Base-by-base conservation (phyloP, 2,329 filamentous ascomycete species). In the Ophiognomonia clavigignenti-juglandacearum region DNA sequence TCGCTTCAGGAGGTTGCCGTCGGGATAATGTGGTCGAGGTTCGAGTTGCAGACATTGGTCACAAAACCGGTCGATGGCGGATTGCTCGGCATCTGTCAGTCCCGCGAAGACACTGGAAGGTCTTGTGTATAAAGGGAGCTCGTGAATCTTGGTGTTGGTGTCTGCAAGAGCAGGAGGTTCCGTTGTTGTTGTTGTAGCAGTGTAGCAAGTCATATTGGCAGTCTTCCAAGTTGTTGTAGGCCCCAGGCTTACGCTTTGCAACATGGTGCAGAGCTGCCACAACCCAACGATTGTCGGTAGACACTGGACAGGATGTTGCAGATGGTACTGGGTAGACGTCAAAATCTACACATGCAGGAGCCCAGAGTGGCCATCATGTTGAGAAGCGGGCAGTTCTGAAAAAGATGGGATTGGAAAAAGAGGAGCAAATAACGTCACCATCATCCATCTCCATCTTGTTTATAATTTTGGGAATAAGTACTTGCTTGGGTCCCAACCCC, bases 1-100 rank as follows among this genome's bases (percentile, higher is more conserved):
- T 23, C 76, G 70, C 52, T 80, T 77, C 23, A 96, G 70, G 13
- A 78, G 60, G 20, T 72, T 58, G 19, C 70, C 65, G 20, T 76
- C 65, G 1, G 89, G 90, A 62, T 83, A 86, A 39, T 78, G 74
- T 29, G 92, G 69, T 7, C 72, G 63, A 1, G 72, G 68, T 39
- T 91, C 81, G 3, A 91, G 71, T 62, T 96, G 90, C 27, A 92
- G 75, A 60, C 88, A 95, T 61, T 96, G 90, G 52, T 78, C 76
- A 55, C 80, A 83, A 61, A 90, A 82, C 16, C 79, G 75, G 16
- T 54, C 44, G 29, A 51, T 23, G 22, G 32, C 44, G 50, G 44
- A 46, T 38, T 45, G 27, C 37, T 29, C 29, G 40, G 48, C 32
- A 43, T 47, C 43, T 23, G 45, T 42, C 31, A 43, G 5, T n/a